These are phyloP conservation scores for Entophlyctis luteolus DNA, from an alignment of 192 early-diverging fungal genomes.

Conservation along the genomic window DNA sequence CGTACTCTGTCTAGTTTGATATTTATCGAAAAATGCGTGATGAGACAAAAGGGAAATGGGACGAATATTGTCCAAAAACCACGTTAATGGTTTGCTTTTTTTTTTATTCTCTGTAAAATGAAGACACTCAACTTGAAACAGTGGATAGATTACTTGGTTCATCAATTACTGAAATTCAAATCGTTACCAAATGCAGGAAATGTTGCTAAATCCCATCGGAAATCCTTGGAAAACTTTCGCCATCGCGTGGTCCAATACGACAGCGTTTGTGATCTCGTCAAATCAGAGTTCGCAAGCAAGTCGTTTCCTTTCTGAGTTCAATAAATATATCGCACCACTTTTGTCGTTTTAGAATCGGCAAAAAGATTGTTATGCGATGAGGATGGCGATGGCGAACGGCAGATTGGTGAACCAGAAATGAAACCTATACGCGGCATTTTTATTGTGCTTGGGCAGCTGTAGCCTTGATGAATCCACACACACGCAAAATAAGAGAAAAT, in stretches of 20 bases:
- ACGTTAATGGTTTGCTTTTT: constrained; percentile 35
- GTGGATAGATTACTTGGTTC: constrained; percentile 51
- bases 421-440: too few species aligned
- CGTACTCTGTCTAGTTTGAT: constrained; percentile 37
- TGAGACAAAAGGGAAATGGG: constrained; percentile 33
- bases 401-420: too few species aligned
- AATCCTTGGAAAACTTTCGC: constrained; percentile 1
- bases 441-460: too few species aligned
- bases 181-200: constrained; percentile 17
- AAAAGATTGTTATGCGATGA: too few species aligned
- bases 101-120: neutral
- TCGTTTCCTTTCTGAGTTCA: too few species aligned
- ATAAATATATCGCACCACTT: too few species aligned
- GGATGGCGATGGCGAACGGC: too few species aligned
- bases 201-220: constrained; percentile 1
- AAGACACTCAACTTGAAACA: neutral
- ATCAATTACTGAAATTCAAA: constrained; percentile 34
- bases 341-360: too few species aligned
- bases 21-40: constrained; percentile 47
- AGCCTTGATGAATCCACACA: too few species aligned
- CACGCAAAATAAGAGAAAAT: too few species aligned
- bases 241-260: constrained; percentile 1
- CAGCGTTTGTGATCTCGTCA: constrained; percentile 6
- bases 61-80: constrained; percentile 37
- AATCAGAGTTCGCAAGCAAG: constrained; percentile 22